Percentiles rank a stretch among this genome's conserved stretches.
phyloP scores from a whole-genome alignment of 495 filamentous ascomycete species.

The Penicillium simplicissimum region DNA sequence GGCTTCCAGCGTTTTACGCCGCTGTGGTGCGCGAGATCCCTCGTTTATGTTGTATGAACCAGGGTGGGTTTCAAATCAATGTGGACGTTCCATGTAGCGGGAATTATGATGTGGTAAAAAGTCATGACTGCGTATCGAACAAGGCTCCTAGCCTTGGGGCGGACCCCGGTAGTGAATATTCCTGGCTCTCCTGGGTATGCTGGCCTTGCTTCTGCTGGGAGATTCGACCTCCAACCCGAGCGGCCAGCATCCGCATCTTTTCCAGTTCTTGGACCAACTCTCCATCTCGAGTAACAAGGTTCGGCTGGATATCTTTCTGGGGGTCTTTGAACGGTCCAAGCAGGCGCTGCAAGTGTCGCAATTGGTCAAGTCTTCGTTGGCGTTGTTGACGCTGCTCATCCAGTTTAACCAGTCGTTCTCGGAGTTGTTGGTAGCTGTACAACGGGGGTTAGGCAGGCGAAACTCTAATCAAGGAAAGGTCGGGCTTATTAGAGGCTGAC shows the following conservation, averaged over 20 bases:
- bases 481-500: constrained; percentile 23
- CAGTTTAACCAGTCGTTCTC: constrained; percentile 51
- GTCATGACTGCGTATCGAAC: constrained; percentile 34
- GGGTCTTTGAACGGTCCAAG: constrained; percentile 60
- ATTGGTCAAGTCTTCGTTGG: constrained; percentile 55
- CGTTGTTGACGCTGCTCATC: constrained; percentile 53
- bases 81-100: constrained; percentile 6
- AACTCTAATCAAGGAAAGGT: constrained; percentile 23
- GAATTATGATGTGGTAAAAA: constrained; percentile 24
- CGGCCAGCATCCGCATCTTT: constrained; percentile 73
- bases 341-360: constrained; percentile 57
- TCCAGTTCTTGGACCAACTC: constrained; percentile 71
- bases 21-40: constrained; percentile 11
- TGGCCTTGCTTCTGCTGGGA: constrained; percentile 33
- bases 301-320: constrained; percentile 66
- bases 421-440: constrained; percentile 58
- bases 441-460: constrained; percentile 30
- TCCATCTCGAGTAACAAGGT: constrained; percentile 73
- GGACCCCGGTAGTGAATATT: constrained; percentile 33
- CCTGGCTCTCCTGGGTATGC: constrained; percentile 13
- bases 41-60: constrained; percentile 11
- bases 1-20: constrained; percentile 5
- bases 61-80: constrained; percentile 10
- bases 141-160: constrained; percentile 40
- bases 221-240: constrained; percentile 66